Evolutionary conservation across 108 stramenopile genomes (phyloP), one percentile per base, ranked within the genome.

Genomic region (Aurantiochytrium sp.): DNA sequence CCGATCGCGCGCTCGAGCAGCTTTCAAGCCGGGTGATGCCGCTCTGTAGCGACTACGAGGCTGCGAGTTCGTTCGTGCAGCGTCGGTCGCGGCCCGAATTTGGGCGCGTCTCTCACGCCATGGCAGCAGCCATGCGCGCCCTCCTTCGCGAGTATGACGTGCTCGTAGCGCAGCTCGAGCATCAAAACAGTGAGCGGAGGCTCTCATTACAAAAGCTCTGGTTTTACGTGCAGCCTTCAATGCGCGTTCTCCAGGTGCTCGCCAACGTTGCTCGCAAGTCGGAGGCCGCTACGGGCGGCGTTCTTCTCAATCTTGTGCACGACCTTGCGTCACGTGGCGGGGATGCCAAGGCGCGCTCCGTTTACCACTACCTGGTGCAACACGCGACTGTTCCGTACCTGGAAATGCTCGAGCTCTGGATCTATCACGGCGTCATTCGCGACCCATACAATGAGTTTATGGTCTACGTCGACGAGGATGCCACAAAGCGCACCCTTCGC

Each of bases 401-500:
- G 49, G 90, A 88, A 47, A 92, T 92, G 91, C 83, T 94, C 29
- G 60, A 88, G 87, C 60, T 18, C 3, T 94, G 93, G 93, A 91
- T 93, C 51, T 92, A 88, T 89, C 58, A 90, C 57, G 93, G 93
- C 35, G 89, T 71, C 42, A 73, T 94, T 25, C 87, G 88, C 42
- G 93, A 94, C 49, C 92, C 91, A 25, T 94, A 94, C 71, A 45
- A 88, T 28, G 93, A 93, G 76, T 93, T 93, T 72, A 87, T 93
- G 90, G 89, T 93, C 23, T 58, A 29, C 5, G 92, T 92, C 71
- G 92, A 91, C 45, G 87, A 89, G 12, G 88, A 72, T 23, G 88
- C 91, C 60, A 58, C 60, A 43, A 92, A 91, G 89, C 59, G 51
- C 21, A 90, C 91, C 23, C 72, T 93, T n/a, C 35, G 71, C 23